Conservation (phyloP, 2,329 filamentous ascomycete genomes). For the Hypoxylon sp. region DNA sequence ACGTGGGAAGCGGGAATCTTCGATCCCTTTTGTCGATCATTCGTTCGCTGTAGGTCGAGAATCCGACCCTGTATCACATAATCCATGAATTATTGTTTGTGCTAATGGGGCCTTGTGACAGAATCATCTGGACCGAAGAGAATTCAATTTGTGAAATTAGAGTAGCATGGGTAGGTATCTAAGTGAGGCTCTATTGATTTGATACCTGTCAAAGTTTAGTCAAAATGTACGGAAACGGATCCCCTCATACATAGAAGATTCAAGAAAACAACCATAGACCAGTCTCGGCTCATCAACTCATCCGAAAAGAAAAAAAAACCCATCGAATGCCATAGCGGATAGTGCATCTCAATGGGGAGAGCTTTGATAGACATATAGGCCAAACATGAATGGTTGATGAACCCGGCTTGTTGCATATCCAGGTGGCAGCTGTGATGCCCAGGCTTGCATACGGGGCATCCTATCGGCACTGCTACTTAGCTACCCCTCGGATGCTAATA, state of each 20-base stretch:
- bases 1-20: slow-evolving; percentile 38
- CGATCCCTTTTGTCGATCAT: slow-evolving; percentile 44
- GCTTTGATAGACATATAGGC: slow-evolving; percentile 13
- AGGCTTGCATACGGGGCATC: slow-evolving; percentile 37
- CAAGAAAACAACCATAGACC: slow-evolving; percentile 21
- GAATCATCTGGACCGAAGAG: slow-evolving; percentile 32
- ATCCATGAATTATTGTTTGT: slow-evolving; percentile 13
- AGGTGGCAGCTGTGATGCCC: slow-evolving; percentile 31
- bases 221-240: not conserved
- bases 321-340: slow-evolving; percentile 1
- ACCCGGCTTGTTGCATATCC: slow-evolving; percentile 30
- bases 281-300: slow-evolving; percentile 10
- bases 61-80: slow-evolving; percentile 29
- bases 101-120: slow-evolving; percentile 14
- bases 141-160: slow-evolving; percentile 14
- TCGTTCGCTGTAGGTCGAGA: slow-evolving; percentile 43
- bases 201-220: slow-evolving; percentile 9
- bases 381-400: slow-evolving; percentile 20
- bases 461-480: slow-evolving; percentile 22
- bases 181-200: slow-evolving; percentile 33
- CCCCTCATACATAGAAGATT: slow-evolving; percentile 30
- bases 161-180: slow-evolving; percentile 3
- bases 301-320: not conserved
- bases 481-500: slow-evolving; percentile 24
- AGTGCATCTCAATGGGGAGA: slow-evolving; percentile 26